Base-by-base conservation (phyloP, 257 asterid genomes). In the Solanum rostratum region DNA sequence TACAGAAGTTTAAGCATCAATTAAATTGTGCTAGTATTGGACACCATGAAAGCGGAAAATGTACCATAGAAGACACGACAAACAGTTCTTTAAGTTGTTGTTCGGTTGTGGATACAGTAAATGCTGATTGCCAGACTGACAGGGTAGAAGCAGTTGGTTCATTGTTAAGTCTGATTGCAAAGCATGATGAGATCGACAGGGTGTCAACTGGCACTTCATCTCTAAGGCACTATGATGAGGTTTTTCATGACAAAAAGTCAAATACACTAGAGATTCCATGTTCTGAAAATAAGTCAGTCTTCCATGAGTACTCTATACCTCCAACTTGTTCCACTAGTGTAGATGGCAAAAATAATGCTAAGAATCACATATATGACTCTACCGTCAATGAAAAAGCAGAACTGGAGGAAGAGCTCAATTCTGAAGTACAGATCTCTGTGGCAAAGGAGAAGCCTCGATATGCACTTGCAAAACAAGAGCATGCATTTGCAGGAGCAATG, bases 401-500 rank as follows among this genome's bases (percentile, higher is more conserved):
- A 78, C 27, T 84, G 52, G 76, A 81, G 76, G 60, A 53, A 45
- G 87, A 62, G 74, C 87, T 88, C 55, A 83, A 84, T 39, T 87
- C 90, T 63, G 87, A 85, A 83, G 45, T 82, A 27, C 88, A 91
- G 46, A 60, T 68, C 82, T 81, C 88, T 82, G 41, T 86, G 83
- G 83, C 81, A 27, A 88, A 87, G 88, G 88, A 85, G 85, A 92
- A 88, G 43, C 88, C 90, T 68, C 87, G 54, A 15, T 82, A 83
- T 87, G 65, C 87, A 54, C 84, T 91, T 85, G 98, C 97, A 85
- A 91, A 89, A 87, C 97, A 89, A 83, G 95, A 93, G 84, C 99
- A 96, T 89, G 99, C 99, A 79, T 89, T 93, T 91, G 98, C 99
- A 9, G 98, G 99, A 80, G 98, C 98, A 39, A 93, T 95, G 97